phyloP scores from a whole-genome alignment of 2,329 filamentous ascomycete genomes.

The Parascedosporium putredinis region DNA sequence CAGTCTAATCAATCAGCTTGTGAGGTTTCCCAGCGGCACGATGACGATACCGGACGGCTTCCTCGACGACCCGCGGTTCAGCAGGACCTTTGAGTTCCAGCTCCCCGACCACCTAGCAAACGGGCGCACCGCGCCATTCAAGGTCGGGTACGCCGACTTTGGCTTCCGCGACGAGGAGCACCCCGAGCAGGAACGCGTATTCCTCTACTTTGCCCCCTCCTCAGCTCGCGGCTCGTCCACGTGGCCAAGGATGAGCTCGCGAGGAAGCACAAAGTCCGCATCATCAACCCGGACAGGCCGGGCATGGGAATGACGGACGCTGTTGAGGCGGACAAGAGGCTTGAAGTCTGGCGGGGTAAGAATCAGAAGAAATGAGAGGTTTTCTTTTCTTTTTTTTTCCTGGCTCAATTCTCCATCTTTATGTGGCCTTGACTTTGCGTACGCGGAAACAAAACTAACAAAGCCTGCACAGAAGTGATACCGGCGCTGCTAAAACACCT shows the following conservation, averaged over 20 bases:
- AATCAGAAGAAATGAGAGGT: too few species aligned
- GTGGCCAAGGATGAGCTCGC: constrained; percentile 23
- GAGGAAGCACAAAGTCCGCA: constrained; percentile 20
- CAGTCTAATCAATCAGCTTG: too few species aligned
- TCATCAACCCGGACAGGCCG: constrained; percentile 23
- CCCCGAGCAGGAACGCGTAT: constrained; percentile 17
- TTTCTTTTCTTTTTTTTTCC: too few species aligned
- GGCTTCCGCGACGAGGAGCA: constrained; percentile 19
- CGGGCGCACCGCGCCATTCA: constrained; percentile 9
- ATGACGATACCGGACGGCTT: constrained; percentile 7
- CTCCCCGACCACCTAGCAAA: constrained; percentile 12
- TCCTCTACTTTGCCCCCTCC: constrained; percentile 19
- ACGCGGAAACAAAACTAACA: too few species aligned
- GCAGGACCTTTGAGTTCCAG: constrained; percentile 14
- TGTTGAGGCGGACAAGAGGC: constrained; percentile 13
- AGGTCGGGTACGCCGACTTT: constrained; percentile 20
- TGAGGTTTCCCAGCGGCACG: too few species aligned
- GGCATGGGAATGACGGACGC: constrained; percentile 24
- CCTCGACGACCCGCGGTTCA: constrained; percentile 15
- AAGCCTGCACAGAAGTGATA: background rate
- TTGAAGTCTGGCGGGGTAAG: constrained; percentile 19
- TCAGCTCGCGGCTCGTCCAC: constrained; percentile 20
- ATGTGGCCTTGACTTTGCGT: too few species aligned
- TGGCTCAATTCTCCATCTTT: too few species aligned
- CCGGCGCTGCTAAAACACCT: constrained; percentile 16